Conservation (phyloP, 1,284 basidiomycete species). For the Schizophyllum commune region DNA sequence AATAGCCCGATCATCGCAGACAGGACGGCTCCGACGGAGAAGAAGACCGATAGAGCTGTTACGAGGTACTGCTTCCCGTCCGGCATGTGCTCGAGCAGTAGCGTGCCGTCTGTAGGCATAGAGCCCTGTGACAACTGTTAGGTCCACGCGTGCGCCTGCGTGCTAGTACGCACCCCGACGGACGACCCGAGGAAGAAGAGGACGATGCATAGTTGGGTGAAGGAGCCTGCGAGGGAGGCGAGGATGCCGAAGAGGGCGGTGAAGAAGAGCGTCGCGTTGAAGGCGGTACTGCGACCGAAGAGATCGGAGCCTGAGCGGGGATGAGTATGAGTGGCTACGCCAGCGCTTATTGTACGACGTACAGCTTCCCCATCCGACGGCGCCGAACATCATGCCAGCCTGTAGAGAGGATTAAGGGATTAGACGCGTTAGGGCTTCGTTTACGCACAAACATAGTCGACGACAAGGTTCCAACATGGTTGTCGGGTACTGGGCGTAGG, state of each 20-base stretch:
- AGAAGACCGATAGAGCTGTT: slow-evolving; percentile 93
- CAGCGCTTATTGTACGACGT: slow-evolving; percentile 17
- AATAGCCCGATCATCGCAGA: slow-evolving; percentile 73
- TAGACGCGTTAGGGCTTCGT: not conserved
- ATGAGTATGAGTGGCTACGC: slow-evolving; percentile 2
- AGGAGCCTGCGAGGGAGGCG: slow-evolving; percentile 72
- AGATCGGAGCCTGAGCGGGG: slow-evolving; percentile 54
- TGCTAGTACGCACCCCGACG: slow-evolving; percentile 58
- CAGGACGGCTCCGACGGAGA: slow-evolving; percentile 85
- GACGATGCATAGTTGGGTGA: slow-evolving; percentile 63
- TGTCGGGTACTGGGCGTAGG: slow-evolving; percentile 51
- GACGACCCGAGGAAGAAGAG: slow-evolving; percentile 89
- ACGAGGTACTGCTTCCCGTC: slow-evolving; percentile 87
- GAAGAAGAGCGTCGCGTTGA: slow-evolving; percentile 88
- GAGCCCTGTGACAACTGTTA: slow-evolving; percentile 49
- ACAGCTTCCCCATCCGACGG: slow-evolving; percentile 89
- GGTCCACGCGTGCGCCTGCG: not conserved
- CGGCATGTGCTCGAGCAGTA: slow-evolving; percentile 92
- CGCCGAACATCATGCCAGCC: slow-evolving; percentile 91
- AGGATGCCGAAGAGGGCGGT: slow-evolving; percentile 86
- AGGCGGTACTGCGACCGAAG: slow-evolving; percentile 81
- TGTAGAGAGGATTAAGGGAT: not conserved
- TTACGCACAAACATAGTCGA: slow-evolving; percentile 65
- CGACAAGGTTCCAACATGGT: slow-evolving; percentile 67
- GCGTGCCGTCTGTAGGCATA: slow-evolving; percentile 95